Percentiles rank a stretch among this genome's conserved stretches.
Evolutionary conservation across 441 rosid genomes (phyloP).

Genomic region (Euphorbia celastroides): DNA sequence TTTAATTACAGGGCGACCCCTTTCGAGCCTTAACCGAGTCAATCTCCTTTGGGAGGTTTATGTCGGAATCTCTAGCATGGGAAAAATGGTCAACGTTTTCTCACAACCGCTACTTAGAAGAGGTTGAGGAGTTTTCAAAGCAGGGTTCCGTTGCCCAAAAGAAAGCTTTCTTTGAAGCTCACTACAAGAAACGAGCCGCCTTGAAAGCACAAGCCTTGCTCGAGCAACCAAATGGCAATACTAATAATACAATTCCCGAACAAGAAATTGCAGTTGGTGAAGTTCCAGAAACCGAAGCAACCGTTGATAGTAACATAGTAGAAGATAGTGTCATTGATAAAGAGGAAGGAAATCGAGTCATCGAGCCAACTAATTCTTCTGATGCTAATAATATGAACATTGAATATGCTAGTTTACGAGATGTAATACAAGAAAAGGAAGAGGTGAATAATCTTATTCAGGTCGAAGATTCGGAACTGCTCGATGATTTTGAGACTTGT

Average conservation of each 20-base stretch:
- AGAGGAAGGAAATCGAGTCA: constrained; percentile 19
- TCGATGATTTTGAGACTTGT: constrained; percentile 17
- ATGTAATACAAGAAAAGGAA: constrained; percentile 15
- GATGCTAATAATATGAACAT: constrained; percentile 15
- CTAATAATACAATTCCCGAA: constrained; percentile 18
- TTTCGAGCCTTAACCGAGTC: constrained; percentile 65
- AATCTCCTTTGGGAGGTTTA: constrained; percentile 80
- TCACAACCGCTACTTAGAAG: too few species aligned
- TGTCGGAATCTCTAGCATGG: constrained; percentile 71
- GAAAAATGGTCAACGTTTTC: too few species aligned
- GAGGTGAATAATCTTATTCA: constrained; percentile 16
- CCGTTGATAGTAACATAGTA: constrained; percentile 13
- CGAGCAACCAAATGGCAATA: constrained; percentile 29
- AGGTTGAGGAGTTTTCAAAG: too few species aligned
- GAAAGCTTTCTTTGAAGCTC: too few species aligned
- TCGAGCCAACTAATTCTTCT: constrained; percentile 20
- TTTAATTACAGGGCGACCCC: constrained; percentile 52
- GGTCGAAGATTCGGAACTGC: constrained; percentile 25
- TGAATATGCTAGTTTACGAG: constrained; percentile 15
- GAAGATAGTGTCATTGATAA: constrained; percentile 14
- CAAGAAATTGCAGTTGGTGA: constrained; percentile 11
- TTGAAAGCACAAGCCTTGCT: constrained; percentile 39
- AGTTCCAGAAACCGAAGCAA: not conserved
- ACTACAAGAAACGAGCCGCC: constrained; percentile 41
- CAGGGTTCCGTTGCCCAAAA: too few species aligned